Conservation (phyloP, 352 stramenopile species). For the Pythium volutum region DNA sequence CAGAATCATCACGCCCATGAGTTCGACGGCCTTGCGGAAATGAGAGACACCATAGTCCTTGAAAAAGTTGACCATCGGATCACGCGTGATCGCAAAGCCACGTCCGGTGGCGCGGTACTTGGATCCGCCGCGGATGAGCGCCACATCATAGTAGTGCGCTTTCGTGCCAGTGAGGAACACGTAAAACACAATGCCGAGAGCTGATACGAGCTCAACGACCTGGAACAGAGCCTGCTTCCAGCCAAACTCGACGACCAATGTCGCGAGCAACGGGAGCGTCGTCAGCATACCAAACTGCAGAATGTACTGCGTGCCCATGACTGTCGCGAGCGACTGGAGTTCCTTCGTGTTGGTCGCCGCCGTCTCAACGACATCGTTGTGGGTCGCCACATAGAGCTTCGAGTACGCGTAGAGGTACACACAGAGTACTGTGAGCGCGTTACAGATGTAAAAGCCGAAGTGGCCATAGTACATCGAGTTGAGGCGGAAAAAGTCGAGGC, state of each 20-base stretch:
- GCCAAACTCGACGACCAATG: conserved; percentile 78
- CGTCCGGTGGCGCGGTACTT: conserved; percentile 84
- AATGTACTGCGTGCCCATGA: conserved; percentile 86
- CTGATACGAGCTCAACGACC: conserved; percentile 75
- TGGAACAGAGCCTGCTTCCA: conserved; percentile 82
- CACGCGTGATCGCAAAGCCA: conserved; percentile 81
- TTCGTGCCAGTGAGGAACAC: conserved; percentile 87
- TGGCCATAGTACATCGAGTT: conserved; percentile 90
- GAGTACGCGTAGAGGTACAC: conserved; percentile 83
- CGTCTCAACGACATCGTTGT: conserved; percentile 68
- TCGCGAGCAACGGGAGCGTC: conserved; percentile 82
- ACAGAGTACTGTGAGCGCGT: conserved; percentile 74
- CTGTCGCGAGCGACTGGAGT: conserved; percentile 69
- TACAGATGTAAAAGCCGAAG: conserved; percentile 89
- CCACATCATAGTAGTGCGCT: conserved; percentile 82
- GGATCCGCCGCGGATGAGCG: conserved; percentile 79
- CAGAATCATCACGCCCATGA: conserved; percentile 78
- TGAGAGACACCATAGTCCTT: conserved; percentile 85
- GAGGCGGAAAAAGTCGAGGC: conserved; percentile 88
- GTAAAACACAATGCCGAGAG: conserved; percentile 80
- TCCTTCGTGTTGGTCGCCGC: conserved; percentile 73
- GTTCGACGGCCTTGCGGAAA: conserved; percentile 78
- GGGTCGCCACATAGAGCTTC: conserved; percentile 78
- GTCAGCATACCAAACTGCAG: conserved; percentile 90
- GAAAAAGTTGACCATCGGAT: conserved; percentile 85